Evolutionary conservation across 331 rosid genomes (phyloP).

Genomic region (Malus hybrid): DNA sequence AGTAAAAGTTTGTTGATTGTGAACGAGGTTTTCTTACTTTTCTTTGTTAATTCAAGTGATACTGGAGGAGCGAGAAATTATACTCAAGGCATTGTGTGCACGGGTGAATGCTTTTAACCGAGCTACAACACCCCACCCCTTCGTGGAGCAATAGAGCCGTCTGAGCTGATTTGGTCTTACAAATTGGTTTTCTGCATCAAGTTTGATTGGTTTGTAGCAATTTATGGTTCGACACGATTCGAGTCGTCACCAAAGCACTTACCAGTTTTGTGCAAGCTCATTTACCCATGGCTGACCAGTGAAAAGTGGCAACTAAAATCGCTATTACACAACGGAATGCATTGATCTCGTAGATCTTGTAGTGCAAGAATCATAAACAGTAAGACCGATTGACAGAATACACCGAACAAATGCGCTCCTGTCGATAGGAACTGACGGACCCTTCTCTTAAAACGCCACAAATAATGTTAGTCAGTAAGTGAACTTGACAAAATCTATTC

Average conservation of each 20-base stretch:
- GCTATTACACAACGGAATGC: too few species aligned
- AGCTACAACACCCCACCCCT: too few species aligned
- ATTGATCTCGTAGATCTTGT: neutral
- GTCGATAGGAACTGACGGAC: neutral
- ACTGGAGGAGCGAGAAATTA: too few species aligned
- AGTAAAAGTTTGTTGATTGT: too few species aligned
- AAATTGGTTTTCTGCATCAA: neutral
- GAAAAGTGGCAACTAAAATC: too few species aligned
- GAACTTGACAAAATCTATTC: neutral
- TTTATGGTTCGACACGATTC: neutral
- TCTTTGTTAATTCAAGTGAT: too few species aligned
- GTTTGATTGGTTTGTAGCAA: too few species aligned
- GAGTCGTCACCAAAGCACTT: neutral
- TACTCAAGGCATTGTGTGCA: too few species aligned
- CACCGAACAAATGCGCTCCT: neutral
- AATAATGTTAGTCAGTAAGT: neutral
- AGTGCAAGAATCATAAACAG: neutral
- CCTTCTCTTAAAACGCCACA: neutral
- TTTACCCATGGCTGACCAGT: neutral
- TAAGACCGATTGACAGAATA: neutral
- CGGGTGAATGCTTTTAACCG: too few species aligned
- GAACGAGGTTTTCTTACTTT: too few species aligned
- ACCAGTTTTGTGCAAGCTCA: neutral
- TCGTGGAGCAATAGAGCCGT: neutral
- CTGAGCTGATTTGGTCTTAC: neutral